Evolutionary conservation across 768 basidiomycete genomes (phyloP).

Genomic region (Multifurca ochricompacta): DNA sequence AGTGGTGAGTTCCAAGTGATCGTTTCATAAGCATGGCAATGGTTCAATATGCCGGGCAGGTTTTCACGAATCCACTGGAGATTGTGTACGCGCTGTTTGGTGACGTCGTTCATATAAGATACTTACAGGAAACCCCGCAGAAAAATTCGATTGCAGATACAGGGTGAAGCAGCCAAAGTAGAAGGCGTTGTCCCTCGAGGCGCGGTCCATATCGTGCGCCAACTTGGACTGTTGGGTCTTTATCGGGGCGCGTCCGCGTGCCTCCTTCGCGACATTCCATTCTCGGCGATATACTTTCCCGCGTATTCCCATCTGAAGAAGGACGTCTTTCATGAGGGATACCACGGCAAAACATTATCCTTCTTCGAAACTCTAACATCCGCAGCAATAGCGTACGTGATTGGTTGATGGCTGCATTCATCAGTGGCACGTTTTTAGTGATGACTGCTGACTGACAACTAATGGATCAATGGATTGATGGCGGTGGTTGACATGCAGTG

Average conservation of each 20-base stretch:
- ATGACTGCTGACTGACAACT: slow-evolving; percentile 7
- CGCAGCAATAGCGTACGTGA: slow-evolving; percentile 72
- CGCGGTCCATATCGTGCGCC: slow-evolving; percentile 86
- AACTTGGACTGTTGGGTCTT: slow-evolving; percentile 84
- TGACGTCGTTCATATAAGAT: background rate
- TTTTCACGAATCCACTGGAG: slow-evolving; percentile 96
- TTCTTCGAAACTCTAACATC: slow-evolving; percentile 84
- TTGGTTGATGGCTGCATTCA: background rate
- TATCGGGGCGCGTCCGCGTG: slow-evolving; percentile 94
- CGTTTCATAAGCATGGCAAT: background rate
- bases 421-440: background rate
- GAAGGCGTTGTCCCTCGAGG: slow-evolving; percentile 78
- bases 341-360: slow-evolving; percentile 86
- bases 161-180: slow-evolving; percentile 86
- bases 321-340: slow-evolving; percentile 92
- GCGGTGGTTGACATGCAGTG: slow-evolving; percentile 41
- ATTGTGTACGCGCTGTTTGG: slow-evolving; percentile 60
- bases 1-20: slow-evolving; percentile 61
- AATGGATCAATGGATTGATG: slow-evolving; percentile 8
- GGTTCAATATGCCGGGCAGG: slow-evolving; percentile 34
- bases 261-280: slow-evolving; percentile 91
- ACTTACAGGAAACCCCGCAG: slow-evolving; percentile 32
- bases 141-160: slow-evolving; percentile 91
- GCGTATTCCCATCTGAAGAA: slow-evolving; percentile 86
- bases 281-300: slow-evolving; percentile 90